Conservation (phyloP, 1,284 basidiomycete genomes). For the Moesziomyces sp. region DNA sequence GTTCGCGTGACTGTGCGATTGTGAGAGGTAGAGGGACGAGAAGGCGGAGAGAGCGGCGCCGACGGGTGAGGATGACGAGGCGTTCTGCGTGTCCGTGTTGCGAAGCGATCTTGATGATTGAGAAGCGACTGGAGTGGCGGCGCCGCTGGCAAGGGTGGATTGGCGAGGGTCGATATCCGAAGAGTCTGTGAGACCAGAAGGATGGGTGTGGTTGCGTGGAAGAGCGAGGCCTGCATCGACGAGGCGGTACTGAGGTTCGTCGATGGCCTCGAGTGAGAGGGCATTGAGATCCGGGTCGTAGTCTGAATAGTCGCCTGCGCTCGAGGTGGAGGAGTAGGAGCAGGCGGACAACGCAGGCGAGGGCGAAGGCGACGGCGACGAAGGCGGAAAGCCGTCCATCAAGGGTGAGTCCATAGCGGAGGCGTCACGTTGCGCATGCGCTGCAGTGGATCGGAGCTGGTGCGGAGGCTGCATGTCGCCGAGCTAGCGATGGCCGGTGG, state of each 20-base stretch:
- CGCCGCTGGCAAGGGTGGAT: conserved; percentile 23
- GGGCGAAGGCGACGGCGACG: conserved; percentile 38
- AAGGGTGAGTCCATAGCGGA: conserved; percentile 12
- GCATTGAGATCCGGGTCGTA: conserved; percentile 42
- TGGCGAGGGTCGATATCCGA: conserved; percentile 32
- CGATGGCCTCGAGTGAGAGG: conserved; percentile 48
- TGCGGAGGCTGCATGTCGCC: conserved; percentile 13
- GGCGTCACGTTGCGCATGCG: conserved; percentile 2
- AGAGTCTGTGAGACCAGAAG: conserved; percentile 2
- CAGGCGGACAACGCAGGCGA: conserved; percentile 53
- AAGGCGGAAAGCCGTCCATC: conserved; percentile 14
- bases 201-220: neutral
- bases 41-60: conserved; percentile 19
- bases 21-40: conserved; percentile 23
- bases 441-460: conserved; percentile 1
- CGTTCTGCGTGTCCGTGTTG: conserved; percentile 6
- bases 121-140: conserved; percentile 38
- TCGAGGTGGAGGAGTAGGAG: conserved; percentile 43
- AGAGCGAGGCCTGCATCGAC: neutral
- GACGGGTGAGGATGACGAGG: conserved; percentile 11
- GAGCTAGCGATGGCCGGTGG: neutral
- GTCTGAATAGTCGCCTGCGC: conserved; percentile 35
- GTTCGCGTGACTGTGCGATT: conserved; percentile 14
- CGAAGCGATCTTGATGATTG: conserved; percentile 26
- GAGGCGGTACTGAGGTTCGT: conserved; percentile 43